phyloP scores from a whole-genome alignment of 306 rosid species.

The Amphicarpaea edgeworthii region DNA sequence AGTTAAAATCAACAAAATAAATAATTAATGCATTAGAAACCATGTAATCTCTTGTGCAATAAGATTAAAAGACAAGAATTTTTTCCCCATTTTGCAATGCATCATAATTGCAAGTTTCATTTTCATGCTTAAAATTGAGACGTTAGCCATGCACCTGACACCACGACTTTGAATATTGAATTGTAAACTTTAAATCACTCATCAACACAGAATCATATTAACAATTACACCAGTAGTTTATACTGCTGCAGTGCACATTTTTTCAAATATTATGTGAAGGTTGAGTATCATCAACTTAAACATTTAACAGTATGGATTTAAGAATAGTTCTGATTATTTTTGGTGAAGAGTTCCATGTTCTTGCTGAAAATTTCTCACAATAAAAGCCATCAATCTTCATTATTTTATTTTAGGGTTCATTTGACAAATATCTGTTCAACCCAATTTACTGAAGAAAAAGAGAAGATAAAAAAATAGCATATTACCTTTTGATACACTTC shows the following conservation, averaged over 20 bases:
- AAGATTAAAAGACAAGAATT: background rate
- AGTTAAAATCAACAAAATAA: constrained; percentile 44
- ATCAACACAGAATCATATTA: constrained; percentile 19
- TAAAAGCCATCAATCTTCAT: constrained; percentile 17
- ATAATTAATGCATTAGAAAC: constrained; percentile 29
- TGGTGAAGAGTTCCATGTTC: constrained; percentile 11
- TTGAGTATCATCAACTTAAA: constrained; percentile 10
- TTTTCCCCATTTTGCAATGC: constrained; percentile 15
- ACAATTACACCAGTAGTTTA: constrained; percentile 16
- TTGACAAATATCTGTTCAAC: constrained; percentile 25
- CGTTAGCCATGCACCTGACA: constrained; percentile 6
- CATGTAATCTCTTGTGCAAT: constrained; percentile 32
- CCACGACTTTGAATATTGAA: constrained; percentile 19
- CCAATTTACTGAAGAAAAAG: constrained; percentile 12
- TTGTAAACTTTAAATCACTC: constrained; percentile 21
- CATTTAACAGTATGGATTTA: constrained; percentile 15
- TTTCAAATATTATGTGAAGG: constrained; percentile 17
- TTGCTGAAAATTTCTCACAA: background rate
- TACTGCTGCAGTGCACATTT: constrained; percentile 17
- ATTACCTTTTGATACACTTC: constrained; percentile 85
- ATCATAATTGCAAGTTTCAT: constrained; percentile 40
- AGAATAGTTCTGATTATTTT: constrained; percentile 19
- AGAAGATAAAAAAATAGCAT: constrained; percentile 32
- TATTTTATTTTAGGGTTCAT: constrained; percentile 21
- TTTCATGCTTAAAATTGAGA: constrained; percentile 18